These are phyloP conservation scores for Ephemerocybe angulata DNA, from an alignment of 768 basidiomycete species.

Conservation along the genomic window DNA sequence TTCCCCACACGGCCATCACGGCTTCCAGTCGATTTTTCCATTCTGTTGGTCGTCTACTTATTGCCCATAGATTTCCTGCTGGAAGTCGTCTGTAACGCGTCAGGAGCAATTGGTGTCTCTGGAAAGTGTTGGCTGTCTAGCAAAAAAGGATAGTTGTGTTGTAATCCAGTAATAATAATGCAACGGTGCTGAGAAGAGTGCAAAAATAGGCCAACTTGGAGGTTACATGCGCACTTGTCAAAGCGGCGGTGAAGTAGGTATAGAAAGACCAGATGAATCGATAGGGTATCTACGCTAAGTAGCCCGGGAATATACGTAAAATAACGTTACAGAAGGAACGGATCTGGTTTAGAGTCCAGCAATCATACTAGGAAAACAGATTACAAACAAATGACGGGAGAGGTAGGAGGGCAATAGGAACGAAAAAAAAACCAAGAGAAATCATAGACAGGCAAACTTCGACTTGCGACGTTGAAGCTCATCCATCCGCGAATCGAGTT, in stretches of 20 bases:
- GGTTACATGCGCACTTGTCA: conserved; percentile 21
- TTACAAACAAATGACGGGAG: conserved; percentile 17
- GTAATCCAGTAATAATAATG: conserved; percentile 6
- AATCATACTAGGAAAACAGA: conserved; percentile 21
- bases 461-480: conserved; percentile 83
- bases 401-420: conserved; percentile 5
- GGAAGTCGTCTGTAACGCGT: no score
- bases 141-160: neutral
- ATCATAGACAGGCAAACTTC: conserved; percentile 85
- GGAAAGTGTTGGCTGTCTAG: no score
- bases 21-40: no score
- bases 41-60: no score
- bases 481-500: conserved; percentile 85
- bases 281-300: conserved; percentile 44
- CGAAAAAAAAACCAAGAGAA: neutral
- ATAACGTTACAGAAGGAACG: conserved; percentile 35
- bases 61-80: no score
- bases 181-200: conserved; percentile 4
- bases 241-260: conserved; percentile 23
- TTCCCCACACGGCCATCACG: no score
- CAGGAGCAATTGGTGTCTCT: no score
- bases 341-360: conserved; percentile 33
- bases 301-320: conserved; percentile 25
- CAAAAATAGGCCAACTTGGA: conserved; percentile 8
- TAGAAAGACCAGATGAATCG: conserved; percentile 31